A percentile compares a stretch with the other conserved stretches of the same genome.
Conservation (phyloP, 305 asterid species). For the Fraxinus platypoda region DNA sequence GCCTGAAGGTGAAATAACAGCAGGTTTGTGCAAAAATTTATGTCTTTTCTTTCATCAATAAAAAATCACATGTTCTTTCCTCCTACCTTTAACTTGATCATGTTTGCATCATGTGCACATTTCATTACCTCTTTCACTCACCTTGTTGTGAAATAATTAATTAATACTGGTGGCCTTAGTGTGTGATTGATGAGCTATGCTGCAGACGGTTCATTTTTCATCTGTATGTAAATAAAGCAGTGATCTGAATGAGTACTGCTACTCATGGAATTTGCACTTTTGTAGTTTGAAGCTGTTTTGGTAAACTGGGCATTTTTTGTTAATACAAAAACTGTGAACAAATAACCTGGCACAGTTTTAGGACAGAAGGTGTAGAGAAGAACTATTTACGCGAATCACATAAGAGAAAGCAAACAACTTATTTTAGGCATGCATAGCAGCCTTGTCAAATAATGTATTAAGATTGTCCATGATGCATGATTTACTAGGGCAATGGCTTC, state of each 20-base stretch:
- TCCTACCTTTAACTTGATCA: not conserved
- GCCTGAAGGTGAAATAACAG: conserved; percentile 93
- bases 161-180: not conserved
- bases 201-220: not conserved
- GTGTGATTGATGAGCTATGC: not conserved
- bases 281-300: conserved; percentile 11
- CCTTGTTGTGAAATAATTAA: not conserved
- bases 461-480: not conserved
- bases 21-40: conserved; percentile 51
- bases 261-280: conserved; percentile 3
- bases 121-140: conserved; percentile 1
- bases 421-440: not conserved
- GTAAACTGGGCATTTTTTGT: not conserved
- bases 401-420: not conserved
- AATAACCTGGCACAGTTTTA: conserved; percentile 7
- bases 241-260: not conserved
- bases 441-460: not conserved
- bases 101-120: not conserved
- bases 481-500: not conserved
- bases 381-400: not conserved
- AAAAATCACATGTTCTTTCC: not conserved
- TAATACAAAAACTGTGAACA: not conserved
- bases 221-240: not conserved
- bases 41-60: not conserved
- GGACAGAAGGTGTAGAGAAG: not conserved